Conservation (phyloP, 345 rosid species). For the Hibiscus syriacus region DNA sequence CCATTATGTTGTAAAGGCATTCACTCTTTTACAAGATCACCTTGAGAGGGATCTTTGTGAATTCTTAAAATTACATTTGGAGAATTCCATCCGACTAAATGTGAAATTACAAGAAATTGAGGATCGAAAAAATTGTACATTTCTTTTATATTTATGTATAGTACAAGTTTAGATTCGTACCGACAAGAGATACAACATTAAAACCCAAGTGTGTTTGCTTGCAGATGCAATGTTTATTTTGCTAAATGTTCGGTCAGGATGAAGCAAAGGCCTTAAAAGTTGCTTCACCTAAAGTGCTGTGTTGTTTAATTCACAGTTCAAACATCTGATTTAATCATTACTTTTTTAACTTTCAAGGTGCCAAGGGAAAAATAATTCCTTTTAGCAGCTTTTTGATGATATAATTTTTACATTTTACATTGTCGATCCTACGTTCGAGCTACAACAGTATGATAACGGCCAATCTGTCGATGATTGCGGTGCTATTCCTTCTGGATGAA, state of each 20-base stretch:
- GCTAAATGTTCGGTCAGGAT: no score
- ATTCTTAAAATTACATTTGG: constrained; percentile 39
- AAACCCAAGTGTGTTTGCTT: no score
- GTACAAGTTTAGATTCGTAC: background rate
- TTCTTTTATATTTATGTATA: no score
- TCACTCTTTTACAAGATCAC: constrained; percentile 20
- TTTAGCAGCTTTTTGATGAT: background rate
- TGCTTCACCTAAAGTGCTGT: no score
- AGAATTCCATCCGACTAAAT: constrained; percentile 27
- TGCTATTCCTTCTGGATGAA: constrained; percentile 81
- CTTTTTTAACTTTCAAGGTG: background rate
- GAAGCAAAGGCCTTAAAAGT: no score
- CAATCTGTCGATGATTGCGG: background rate
- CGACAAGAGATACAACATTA: no score
- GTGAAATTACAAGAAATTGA: constrained; percentile 7
- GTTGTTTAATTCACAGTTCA: no score
- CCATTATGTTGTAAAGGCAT: constrained; percentile 38
- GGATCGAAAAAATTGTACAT: background rate
- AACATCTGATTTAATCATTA: no score
- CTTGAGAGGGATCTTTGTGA: constrained; percentile 24
- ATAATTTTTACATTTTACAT: constrained; percentile 6
- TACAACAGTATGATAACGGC: background rate
- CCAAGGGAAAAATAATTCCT: background rate
- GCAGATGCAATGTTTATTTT: no score
- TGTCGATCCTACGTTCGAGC: constrained; percentile 25